Base-by-base conservation (phyloP, 1,284 basidiomycete species). In the Ceratobasidium sp. region DNA sequence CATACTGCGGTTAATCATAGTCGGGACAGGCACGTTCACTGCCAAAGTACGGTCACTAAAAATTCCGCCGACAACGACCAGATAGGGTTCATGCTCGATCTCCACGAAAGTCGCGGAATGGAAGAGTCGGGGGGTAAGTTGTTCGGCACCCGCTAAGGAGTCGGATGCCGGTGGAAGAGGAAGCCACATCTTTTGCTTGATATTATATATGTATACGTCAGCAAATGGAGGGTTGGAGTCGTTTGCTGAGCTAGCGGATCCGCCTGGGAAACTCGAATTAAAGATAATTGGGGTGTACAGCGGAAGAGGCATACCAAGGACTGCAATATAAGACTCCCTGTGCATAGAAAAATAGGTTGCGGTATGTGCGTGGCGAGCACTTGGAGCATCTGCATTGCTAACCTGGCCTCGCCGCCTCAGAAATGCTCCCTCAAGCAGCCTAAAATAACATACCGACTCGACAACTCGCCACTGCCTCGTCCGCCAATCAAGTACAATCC, bases 1-100 rank as follows among this genome's bases (percentile, higher is more conserved):
- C 61, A 1, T 27, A 68, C 64, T 59, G 19, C 56, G 63, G 59
- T 37, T 54, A 37, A 68, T 41, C 41, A 68, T 54, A 2, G 71
- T 62, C 7, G 71, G 59, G n/a, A 53, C 37, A 9, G 71, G 56
- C 16, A 71, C 65, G 46, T 61, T 61, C 29, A 54, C 27, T 6
- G 49, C 54, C 34, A 63, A 16, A 3, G 61, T 74, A 31, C 39
- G 61, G n/a, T 71, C 68, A 43, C 56, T 71, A 39, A 71, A 71
- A 48, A 71, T 71, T 1, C 74, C 74, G n/a, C 74, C 74, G 34
- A 75, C 74, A 27, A 75, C 74, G 29, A 56, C 61, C 4, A 73
- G 49, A 43, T 73, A 59, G 2, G 68, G 68, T n/a, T 73, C 59
- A 39, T 73, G 34, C 5, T 75, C 74, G n/a, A 73, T 54, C 27